These are phyloP conservation scores for Triticum urartu DNA, from an alignment of 176 grass and related monocot genomes.

Conservation along the genomic window DNA sequence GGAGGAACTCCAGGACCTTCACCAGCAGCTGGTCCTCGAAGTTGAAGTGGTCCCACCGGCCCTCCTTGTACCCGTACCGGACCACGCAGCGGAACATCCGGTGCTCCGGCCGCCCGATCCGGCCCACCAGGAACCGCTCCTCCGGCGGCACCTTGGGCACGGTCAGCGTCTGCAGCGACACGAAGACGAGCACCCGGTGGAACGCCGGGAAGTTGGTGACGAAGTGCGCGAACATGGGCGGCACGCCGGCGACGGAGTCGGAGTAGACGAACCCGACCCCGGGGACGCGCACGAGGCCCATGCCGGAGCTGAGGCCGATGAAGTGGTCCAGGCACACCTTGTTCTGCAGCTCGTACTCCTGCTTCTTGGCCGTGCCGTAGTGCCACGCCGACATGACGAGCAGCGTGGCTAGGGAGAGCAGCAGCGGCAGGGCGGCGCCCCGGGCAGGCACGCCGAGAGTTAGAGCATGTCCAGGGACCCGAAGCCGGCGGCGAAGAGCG, in stretches of 20 bases:
- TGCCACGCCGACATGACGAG: constrained; percentile 78
- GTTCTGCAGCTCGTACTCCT: constrained; percentile 78
- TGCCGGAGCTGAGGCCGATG: constrained; percentile 55
- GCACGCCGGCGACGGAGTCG: constrained; percentile 42
- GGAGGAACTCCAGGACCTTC: constrained; percentile 74
- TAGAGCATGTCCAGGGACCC: constrained; percentile 75
- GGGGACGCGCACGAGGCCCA: constrained; percentile 68
- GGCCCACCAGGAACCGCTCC: constrained; percentile 63
- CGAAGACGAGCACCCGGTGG: constrained; percentile 80
- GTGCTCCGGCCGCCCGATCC: constrained; percentile 51
- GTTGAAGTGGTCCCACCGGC: constrained; percentile 54
- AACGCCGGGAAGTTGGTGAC: constrained; percentile 94
- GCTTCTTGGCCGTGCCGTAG: constrained; percentile 80
- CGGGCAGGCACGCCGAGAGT: constrained; percentile 64
- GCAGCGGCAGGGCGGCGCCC: constrained; percentile 67
- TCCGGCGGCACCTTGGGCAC: constrained; percentile 64
- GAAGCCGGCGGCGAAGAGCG: constrained; percentile 61
- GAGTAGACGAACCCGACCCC: constrained; percentile 81
- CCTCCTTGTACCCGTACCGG: constrained; percentile 83
- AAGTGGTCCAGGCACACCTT: constrained; percentile 66
- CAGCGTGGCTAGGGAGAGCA: constrained; percentile 55
- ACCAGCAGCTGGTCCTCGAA: constrained; percentile 87
- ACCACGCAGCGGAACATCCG: constrained; percentile 64
- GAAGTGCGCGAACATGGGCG: constrained; percentile 92
- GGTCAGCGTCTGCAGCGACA: constrained; percentile 67